Evolutionary conservation across 2,329 filamentous ascomycete genomes (phyloP).

Genomic region (Grosmannia huntii): DNA sequence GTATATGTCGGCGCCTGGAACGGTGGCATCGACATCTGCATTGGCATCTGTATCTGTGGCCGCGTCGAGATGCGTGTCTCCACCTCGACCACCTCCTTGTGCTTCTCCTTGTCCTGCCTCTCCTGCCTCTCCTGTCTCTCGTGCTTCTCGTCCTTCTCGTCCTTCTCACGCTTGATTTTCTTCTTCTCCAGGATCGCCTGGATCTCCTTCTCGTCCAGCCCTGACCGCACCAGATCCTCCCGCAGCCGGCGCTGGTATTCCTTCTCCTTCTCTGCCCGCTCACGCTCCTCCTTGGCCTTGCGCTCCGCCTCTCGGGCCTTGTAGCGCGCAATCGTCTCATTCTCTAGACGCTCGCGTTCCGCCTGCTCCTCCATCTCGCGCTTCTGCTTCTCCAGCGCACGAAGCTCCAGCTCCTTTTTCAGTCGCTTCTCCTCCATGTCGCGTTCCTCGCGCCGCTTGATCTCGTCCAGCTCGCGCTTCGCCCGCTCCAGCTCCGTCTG

Average conservation of each 20-base stretch:
- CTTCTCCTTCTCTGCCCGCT: slow-evolving; percentile 35
- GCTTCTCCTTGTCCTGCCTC: slow-evolving; percentile 7
- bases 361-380: slow-evolving; percentile 31
- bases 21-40: not conserved
- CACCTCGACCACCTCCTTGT: slow-evolving; percentile 8
- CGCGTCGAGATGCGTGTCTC: slow-evolving; percentile 1
- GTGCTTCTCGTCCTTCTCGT: slow-evolving; percentile 25
- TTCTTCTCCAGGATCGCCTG: slow-evolving; percentile 45
- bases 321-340: slow-evolving; percentile 39
- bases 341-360: slow-evolving; percentile 31
- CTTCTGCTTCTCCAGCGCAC: slow-evolving; percentile 33
- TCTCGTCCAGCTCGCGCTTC: slow-evolving; percentile 30
- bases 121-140: slow-evolving; percentile 24
- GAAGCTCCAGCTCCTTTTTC: slow-evolving; percentile 36
- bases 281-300: slow-evolving; percentile 30
- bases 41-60: not conserved
- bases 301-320: slow-evolving; percentile 36
- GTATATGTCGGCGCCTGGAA: slow-evolving; percentile 38
- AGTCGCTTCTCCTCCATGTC: slow-evolving; percentile 38
- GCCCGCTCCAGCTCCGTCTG: slow-evolving; percentile 37
- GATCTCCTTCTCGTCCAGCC: slow-evolving; percentile 46
- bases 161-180: slow-evolving; percentile 24
- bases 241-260: slow-evolving; percentile 43
- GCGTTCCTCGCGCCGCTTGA: slow-evolving; percentile 30
- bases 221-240: slow-evolving; percentile 44